Base-by-base conservation (phyloP, 441 rosid genomes). In the Adansonia rubrostipa region DNA sequence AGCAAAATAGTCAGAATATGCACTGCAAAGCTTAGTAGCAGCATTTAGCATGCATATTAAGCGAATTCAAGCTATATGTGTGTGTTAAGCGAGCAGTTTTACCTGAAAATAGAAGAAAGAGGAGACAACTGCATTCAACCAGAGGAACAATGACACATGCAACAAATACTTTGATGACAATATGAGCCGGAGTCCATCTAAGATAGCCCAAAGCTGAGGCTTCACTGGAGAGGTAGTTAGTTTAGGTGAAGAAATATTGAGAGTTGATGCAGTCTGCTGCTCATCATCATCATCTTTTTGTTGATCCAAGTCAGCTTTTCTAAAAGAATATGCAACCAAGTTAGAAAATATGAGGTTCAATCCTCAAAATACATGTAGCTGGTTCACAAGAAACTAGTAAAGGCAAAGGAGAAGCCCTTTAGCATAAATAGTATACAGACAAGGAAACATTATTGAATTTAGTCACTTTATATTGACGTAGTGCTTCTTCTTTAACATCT, bases 61-160 rank as follows among this genome's bases (percentile, higher is more conserved):
- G 17, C 17, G 53, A 78, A 57, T 54, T 64, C 20, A 51, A 79
- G 78, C 73, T 57, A 40, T 14, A 62, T 63, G 6, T 69, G 56
- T 15, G 56, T 15, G 42, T 64, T 13, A 44, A 82, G 45, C 54
- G 17, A n/a, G 50, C 19, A 64, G 24, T 64, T 82, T 82, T 88
- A 95, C 98, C 90, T 95, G 99, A 85, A 95, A 95, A 84, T 95
- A 93, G 89, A 95, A 91, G 90, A 95, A 95, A 65, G 99, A 95
- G 42, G 98, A 95, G 80, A 92, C 90, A 83, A 92, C 93, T 28
- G 99, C 98, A 85, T 96, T 89, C 83, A 95, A 89, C 99, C 99
- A 95, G 72, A 95, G 91, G 87, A 95, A 95, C 73, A 93, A 76
- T 70, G 96, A 91, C 79, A 93, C 94, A 22, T 85, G 88, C 86